A percentile compares a stretch with the other conserved stretches of the same genome.
Evolutionary conservation across 805 yeast genomes (phyloP).

Genomic region (Wickerhamiella sorbophila): DNA sequence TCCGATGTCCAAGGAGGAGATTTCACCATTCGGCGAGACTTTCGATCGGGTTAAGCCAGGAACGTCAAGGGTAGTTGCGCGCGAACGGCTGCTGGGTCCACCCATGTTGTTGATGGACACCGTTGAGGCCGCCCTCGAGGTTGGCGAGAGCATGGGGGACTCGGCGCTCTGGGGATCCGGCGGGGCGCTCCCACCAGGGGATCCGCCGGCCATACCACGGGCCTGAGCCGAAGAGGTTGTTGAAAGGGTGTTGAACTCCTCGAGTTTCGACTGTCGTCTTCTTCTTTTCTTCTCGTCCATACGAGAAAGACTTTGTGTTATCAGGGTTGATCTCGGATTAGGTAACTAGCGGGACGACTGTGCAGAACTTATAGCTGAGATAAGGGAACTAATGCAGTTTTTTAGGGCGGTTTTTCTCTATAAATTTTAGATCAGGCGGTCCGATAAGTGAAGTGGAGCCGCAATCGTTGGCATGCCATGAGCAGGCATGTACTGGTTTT

Average conservation of each 20-base stretch:
- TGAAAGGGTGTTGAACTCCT: conserved; percentile 16
- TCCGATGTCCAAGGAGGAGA: conserved; percentile 45
- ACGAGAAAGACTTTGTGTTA: neutral
- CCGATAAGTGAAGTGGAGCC: too few species aligned
- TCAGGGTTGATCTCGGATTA: neutral
- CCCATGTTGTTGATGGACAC: conserved; percentile 2
- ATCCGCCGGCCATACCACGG: conserved; percentile 5
- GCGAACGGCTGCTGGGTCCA: conserved; percentile 13
- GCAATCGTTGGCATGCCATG: too few species aligned
- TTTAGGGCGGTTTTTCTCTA: too few species aligned
- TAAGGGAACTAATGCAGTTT: neutral
- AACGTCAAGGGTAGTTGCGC: conserved; percentile 76
- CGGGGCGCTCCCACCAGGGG: conserved; percentile 1
- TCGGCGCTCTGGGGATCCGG: conserved; percentile 15
- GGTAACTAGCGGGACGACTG: neutral
- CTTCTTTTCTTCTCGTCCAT: conserved; percentile 2
- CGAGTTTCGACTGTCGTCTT: conserved; percentile 14
- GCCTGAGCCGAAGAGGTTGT: conserved; percentile 8
- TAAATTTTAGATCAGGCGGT: too few species aligned
- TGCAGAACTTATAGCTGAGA: neutral
- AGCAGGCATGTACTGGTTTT: too few species aligned
- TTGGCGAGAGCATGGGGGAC: conserved; percentile 12
- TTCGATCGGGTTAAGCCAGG: conserved; percentile 83
- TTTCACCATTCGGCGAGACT: conserved; percentile 51
- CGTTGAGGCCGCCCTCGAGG: conserved; percentile 5